A percentile compares a stretch with the other conserved stretches of the same genome.
These are phyloP conservation scores for Diplodia intermedia DNA, from an alignment of 2,329 filamentous ascomycete genomes.

Conservation along the genomic window DNA sequence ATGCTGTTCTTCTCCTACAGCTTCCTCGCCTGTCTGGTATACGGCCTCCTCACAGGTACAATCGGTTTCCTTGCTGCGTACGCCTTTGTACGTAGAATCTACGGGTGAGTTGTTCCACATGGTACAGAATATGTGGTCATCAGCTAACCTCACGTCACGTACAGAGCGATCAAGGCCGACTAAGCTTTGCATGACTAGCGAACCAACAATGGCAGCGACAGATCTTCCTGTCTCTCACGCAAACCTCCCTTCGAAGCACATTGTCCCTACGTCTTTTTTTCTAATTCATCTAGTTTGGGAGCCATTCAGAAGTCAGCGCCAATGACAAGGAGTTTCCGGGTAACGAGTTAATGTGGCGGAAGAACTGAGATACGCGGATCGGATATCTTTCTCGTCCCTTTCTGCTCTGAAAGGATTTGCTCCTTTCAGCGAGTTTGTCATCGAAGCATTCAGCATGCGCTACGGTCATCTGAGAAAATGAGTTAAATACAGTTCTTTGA, in stretches of 20 bases:
- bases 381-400: neutral
- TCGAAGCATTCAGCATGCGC: neutral
- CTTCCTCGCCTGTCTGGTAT: slow-evolving; percentile 80
- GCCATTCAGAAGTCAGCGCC: neutral
- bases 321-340: slow-evolving; percentile 7
- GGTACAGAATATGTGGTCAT: neutral
- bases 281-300: neutral
- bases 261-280: neutral
- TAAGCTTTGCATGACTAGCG: slow-evolving; percentile 3
- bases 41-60: slow-evolving; percentile 81
- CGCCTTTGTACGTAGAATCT: slow-evolving; percentile 83
- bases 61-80: slow-evolving; percentile 86
- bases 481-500: slow-evolving; percentile 1
- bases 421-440: neutral
- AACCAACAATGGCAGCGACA: neutral
- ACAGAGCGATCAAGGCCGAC: slow-evolving; percentile 32
- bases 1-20: slow-evolving; percentile 87
- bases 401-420: slow-evolving; percentile 5
- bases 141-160: neutral
- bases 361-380: neutral
- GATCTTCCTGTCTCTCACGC: neutral
- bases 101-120: slow-evolving; percentile 64
- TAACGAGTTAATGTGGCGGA: slow-evolving; percentile 20
- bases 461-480: neutral
- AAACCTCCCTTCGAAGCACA: neutral